Evolutionary conservation across 78 protist species (phyloP).

Genomic region (Cavenderia fasciculata): DNA sequence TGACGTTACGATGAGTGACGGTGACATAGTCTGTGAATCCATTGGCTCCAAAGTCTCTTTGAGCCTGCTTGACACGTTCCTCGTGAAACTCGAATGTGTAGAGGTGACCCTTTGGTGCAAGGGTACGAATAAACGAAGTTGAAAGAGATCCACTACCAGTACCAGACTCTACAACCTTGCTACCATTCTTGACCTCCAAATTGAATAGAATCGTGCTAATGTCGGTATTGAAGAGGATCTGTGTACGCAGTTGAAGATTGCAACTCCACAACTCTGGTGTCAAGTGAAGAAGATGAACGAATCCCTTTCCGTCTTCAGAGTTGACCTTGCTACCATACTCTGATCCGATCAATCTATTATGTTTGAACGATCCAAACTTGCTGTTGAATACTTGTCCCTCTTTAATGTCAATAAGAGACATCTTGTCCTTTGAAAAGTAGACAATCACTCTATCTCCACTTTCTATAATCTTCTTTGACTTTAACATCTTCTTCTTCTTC

Average conservation of each 20-base stretch:
- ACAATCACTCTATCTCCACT: slow-evolving; percentile 66
- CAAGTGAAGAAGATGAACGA: slow-evolving; percentile 70
- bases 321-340: slow-evolving; percentile 34
- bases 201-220: slow-evolving; percentile 73
- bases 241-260: slow-evolving; percentile 88
- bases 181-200: slow-evolving; percentile 86
- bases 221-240: slow-evolving; percentile 89
- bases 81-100: slow-evolving; percentile 93
- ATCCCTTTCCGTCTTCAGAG: slow-evolving; percentile 52
- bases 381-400: slow-evolving; percentile 4
- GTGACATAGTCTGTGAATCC: slow-evolving; percentile 47
- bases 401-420: not conserved
- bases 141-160: slow-evolving; percentile 93
- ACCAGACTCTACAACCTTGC: slow-evolving; percentile 89
- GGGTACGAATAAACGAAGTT: slow-evolving; percentile 80
- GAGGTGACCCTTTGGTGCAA: slow-evolving; percentile 88
- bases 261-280: slow-evolving; percentile 89
- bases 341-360: slow-evolving; percentile 39
- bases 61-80: slow-evolving; percentile 65
- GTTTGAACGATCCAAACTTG: slow-evolving; percentile 39
- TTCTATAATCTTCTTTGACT: slow-evolving; percentile 14
- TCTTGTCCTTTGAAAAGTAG: slow-evolving; percentile 36
- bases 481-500: too few relatives aligned
- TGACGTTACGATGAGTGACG: slow-evolving; percentile 74
- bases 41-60: slow-evolving; percentile 50